Evolutionary conservation across 106 monocot species (phyloP), one percentile per base, ranked within the genome.

Genomic region (Posidonia australis): DNA sequence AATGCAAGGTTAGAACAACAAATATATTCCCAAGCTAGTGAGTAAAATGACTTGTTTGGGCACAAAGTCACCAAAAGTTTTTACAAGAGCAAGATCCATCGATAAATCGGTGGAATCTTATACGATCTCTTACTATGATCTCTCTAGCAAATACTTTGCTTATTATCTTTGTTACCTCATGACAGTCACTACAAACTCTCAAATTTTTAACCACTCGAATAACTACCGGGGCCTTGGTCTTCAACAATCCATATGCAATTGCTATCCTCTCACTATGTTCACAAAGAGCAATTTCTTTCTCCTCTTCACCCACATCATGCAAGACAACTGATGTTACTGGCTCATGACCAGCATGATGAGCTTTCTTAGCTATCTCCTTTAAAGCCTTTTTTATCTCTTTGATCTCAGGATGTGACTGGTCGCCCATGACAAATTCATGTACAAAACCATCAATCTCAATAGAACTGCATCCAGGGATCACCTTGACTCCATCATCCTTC

Each of bases 191-290:
- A 54, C 92, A 92, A 71, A 82, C 79, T 24, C 92, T 78, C 58
- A 92, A 67, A 67, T 92, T 92, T 71, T 92, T 92, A 20, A 87
- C 84, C 48, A 92, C 80, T 64, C 92, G 65, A 71, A 92, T 84
- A 18, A 72, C 69, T 9, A 47, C 46, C 14, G 84, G 92, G 13
- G 82, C 62, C 32, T 46, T 70, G 5, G 82, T 92, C 59, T 85
- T 92, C 71, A 87, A 56, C 67, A 92, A 27, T 20, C 92, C 92
- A 69, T 65, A 87, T 54, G 92, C 92, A 77, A 92, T 87, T 22
- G 96, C 96, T 56, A 96, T 58, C 68, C 90, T 87, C 59, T 96
- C 96, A 68, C 96, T 96, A 63, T 96, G 96, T 62, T 87, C 90
- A 66, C 86, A 84, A 5, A 96, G 80, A 36, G 96, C 79, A 66